Conservation (phyloP, 176 grass and related monocot genomes). For the Avena atlantica region DNA sequence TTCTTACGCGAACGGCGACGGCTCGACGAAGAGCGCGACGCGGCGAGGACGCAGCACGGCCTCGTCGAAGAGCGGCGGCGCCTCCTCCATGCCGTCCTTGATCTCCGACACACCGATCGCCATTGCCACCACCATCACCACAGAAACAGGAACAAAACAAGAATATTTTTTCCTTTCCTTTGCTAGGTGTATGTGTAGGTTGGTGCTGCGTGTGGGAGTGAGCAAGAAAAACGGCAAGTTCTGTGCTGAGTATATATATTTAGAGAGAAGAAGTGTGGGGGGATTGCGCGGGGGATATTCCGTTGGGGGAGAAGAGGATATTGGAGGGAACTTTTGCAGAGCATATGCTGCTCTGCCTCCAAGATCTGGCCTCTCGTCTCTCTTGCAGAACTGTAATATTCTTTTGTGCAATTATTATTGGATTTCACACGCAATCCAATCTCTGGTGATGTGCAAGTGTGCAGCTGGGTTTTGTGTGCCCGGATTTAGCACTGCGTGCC, state of each 20-base stretch:
- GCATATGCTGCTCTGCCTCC: slow-evolving; percentile 44
- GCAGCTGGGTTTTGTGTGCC: slow-evolving; percentile 2
- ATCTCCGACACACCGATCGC: slow-evolving; percentile 7
- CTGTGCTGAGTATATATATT: slow-evolving; percentile 43
- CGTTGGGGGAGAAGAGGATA: slow-evolving; percentile 37
- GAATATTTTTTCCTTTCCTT: neutral
- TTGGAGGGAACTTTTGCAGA: slow-evolving; percentile 49
- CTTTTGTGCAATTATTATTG: slow-evolving; percentile 28
- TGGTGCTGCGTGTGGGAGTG: neutral
- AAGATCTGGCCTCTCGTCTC: neutral
- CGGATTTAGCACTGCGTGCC: neutral
- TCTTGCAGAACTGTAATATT: neutral
- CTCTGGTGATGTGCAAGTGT: neutral
- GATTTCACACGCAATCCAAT: slow-evolving; percentile 1
- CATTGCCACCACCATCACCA: slow-evolving; percentile 25
- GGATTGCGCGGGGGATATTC: slow-evolving; percentile 49
- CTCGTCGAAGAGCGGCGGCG: slow-evolving; percentile 46
- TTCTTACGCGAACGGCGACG: slow-evolving; percentile 67
- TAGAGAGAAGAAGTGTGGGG: slow-evolving; percentile 1
- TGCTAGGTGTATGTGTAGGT: neutral
- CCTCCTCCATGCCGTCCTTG: slow-evolving; percentile 46
- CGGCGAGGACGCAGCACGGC: slow-evolving; percentile 41
- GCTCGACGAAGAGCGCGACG: slow-evolving; percentile 75
- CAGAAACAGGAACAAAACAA: neutral
- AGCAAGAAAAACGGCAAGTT: slow-evolving; percentile 9